Evolutionary conservation across 176 grass and related monocot genomes (phyloP).

Genomic region (Oryza coarctata): DNA sequence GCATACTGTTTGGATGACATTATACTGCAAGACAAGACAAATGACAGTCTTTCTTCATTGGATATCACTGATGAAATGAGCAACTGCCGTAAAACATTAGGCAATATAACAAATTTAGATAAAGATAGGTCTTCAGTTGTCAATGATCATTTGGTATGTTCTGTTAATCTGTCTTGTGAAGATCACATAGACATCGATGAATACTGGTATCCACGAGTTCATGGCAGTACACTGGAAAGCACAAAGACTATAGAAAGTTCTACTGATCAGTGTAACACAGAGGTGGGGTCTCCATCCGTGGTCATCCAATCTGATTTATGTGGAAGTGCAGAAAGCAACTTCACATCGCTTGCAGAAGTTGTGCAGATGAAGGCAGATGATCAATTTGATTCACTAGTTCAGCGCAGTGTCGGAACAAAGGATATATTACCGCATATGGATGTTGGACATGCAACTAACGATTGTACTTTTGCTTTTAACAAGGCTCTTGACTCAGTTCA

Average conservation of each 20-base stretch:
- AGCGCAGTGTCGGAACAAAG: conserved; percentile 27
- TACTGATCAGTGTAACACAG: conserved; percentile 15
- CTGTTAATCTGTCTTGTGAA: conserved; percentile 28
- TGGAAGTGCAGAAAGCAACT: conserved; percentile 23
- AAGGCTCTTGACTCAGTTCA: conserved; percentile 37
- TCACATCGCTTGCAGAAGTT: conserved; percentile 34
- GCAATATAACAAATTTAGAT: conserved; percentile 22
- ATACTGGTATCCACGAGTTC: conserved; percentile 22
- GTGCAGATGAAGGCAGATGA: conserved; percentile 30
- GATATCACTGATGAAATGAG: conserved; percentile 27
- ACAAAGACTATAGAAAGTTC: conserved; percentile 15
- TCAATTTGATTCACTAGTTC: conserved; percentile 41
- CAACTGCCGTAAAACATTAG: conserved; percentile 11
- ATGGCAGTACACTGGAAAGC: conserved; percentile 16
- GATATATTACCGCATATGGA: conserved; percentile 29
- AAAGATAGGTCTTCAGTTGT: conserved; percentile 25
- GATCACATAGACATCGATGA: conserved; percentile 12
- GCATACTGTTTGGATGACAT: conserved; percentile 18
- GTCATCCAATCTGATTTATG: conserved; percentile 38
- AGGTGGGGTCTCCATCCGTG: background rate
- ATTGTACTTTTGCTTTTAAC: conserved; percentile 37
- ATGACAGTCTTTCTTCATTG: conserved; percentile 24
- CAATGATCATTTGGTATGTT: conserved; percentile 33
- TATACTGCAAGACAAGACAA: conserved; percentile 27
- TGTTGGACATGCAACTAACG: conserved; percentile 5